phyloP scores from a whole-genome alignment of 345 rosid genomes.

The Linum trigynum region DNA sequence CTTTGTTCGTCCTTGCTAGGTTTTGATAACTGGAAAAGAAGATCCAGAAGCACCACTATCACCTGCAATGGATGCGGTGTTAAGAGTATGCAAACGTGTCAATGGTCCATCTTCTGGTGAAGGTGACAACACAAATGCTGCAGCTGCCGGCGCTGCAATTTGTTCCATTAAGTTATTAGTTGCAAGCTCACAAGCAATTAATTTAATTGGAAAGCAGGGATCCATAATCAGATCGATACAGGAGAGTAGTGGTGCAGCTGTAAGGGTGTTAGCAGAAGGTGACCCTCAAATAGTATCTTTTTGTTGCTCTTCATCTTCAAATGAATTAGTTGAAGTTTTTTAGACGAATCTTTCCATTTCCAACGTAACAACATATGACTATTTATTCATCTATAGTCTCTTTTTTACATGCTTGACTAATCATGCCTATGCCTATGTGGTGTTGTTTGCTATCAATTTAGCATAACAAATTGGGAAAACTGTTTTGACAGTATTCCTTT shows the following conservation, averaged over 20 bases:
- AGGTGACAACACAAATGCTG: conserved; percentile 19
- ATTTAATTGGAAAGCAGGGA: conserved; percentile 89
- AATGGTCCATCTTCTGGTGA: conserved; percentile 33
- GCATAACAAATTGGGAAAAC: neutral
- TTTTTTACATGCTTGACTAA: neutral
- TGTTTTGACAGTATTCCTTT: neutral
- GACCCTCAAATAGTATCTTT: conserved; percentile 9
- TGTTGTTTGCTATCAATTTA: too few relatives aligned
- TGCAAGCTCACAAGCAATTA: conserved; percentile 78
- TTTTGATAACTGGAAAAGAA: conserved; percentile 51
- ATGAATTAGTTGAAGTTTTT: neutral
- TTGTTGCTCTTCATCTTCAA: conserved; percentile 7
- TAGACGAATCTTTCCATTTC: neutral
- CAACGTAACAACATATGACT: neutral
- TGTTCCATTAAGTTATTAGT: conserved; percentile 62
- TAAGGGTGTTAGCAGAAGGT: conserved; percentile 74
- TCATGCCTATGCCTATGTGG: neutral
- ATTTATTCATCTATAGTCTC: neutral
- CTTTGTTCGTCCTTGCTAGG: conserved; percentile 21
- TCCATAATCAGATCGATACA: conserved; percentile 73
- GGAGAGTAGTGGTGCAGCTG: conserved; percentile 65
- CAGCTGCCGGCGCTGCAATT: conserved; percentile 36
- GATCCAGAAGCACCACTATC: conserved; percentile 42
- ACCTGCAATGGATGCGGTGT: conserved; percentile 51
- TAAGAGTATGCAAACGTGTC: conserved; percentile 45